Conservation (phyloP, 2,329 filamentous ascomycete species). For the Fusarium xylarioides region DNA sequence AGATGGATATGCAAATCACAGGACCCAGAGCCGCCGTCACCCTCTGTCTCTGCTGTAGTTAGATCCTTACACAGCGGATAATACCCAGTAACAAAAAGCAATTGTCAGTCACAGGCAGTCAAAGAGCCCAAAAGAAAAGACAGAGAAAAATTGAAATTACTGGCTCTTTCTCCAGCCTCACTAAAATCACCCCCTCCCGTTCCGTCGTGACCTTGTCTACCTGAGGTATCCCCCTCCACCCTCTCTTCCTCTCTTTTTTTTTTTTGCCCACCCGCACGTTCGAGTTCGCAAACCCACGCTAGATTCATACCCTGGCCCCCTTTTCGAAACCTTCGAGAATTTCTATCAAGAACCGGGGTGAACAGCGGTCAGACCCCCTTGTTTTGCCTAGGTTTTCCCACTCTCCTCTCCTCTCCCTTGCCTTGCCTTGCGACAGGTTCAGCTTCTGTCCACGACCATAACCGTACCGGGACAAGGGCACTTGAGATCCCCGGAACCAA, state of each 20-base stretch:
- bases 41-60: neutral
- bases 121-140: neutral
- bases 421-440: slow-evolving; percentile 28
- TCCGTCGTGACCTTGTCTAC: neutral
- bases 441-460: slow-evolving; percentile 26
- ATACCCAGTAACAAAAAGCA: slow-evolving; percentile 15
- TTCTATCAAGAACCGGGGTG: slow-evolving; percentile 39
- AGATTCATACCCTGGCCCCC: slow-evolving; percentile 36
- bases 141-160: slow-evolving; percentile 15
- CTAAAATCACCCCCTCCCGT: slow-evolving; percentile 10
- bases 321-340: slow-evolving; percentile 47
- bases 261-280: slow-evolving; percentile 26
- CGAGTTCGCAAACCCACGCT: slow-evolving; percentile 37
- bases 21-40: slow-evolving; percentile 18
- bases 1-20: slow-evolving; percentile 36
- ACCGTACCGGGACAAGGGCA: slow-evolving; percentile 24
- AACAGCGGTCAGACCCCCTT: slow-evolving; percentile 44
- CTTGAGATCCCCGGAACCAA: slow-evolving; percentile 30
- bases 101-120: neutral
- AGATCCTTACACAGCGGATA: neutral
- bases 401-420: slow-evolving; percentile 4
- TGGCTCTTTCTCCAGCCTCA: slow-evolving; percentile 13
- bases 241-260: neutral
- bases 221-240: neutral
- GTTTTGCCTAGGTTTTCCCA: slow-evolving; percentile 8